Percentiles rank a stretch among this genome's conserved stretches.
These are phyloP conservation scores for Myriangium duriaei DNA, from an alignment of 2,329 filamentous ascomycete genomes.

Conservation along the genomic window DNA sequence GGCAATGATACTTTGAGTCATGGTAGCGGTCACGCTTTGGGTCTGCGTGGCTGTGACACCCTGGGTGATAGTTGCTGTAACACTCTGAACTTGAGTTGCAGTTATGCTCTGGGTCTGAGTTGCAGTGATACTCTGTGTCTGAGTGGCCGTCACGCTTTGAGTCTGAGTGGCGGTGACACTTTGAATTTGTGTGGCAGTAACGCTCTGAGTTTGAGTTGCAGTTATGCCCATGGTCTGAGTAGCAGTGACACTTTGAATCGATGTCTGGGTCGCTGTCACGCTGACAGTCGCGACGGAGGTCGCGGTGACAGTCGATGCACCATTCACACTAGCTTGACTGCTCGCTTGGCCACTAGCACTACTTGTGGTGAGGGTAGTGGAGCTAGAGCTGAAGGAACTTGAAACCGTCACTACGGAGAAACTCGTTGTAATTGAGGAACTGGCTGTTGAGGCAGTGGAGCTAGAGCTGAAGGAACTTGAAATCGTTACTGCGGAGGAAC, in stretches of 20 bases:
- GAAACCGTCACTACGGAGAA: neutral
- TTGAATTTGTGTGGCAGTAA: neutral
- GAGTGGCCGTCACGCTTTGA: constrained; percentile 1
- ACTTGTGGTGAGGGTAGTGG: neutral
- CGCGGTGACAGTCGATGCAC: neutral
- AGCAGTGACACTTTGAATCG: neutral
- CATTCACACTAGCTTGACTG: neutral
- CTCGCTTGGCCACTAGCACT: neutral
- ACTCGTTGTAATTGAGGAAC: neutral
- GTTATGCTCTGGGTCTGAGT: neutral
- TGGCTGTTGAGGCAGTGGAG: neutral
- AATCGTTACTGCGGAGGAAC: neutral
- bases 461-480: neutral
- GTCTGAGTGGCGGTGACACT: neutral
- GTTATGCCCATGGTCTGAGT: neutral
- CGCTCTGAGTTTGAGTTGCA: constrained; percentile 1
- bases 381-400: neutral
- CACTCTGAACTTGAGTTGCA: neutral
- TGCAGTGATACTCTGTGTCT: neutral
- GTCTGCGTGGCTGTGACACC: constrained; percentile 1
- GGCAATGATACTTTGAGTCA: constrained; percentile 1
- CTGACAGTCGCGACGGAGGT: neutral
- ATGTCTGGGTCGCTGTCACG: neutral
- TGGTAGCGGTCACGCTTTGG: constrained; percentile 4
- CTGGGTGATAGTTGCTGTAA: constrained; percentile 1